These are phyloP conservation scores for Suillus fuscotomentosus DNA, from an alignment of 768 basidiomycete species.

Conservation along the genomic window DNA sequence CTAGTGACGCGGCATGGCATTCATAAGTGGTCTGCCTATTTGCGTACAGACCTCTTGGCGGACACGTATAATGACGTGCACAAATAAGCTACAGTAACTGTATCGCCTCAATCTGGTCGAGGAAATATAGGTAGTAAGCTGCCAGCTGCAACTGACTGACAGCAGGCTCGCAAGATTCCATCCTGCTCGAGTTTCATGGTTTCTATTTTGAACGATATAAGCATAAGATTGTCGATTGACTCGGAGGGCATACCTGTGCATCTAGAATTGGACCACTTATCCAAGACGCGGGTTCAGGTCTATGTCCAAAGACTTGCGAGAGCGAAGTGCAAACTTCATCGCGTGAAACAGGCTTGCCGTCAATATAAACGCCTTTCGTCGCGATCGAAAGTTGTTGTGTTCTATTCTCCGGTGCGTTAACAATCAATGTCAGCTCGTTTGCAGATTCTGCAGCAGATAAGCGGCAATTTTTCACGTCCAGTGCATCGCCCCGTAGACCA, in stretches of 20 bases:
- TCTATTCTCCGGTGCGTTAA: background rate
- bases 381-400: slow-evolving; percentile 1
- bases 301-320: slow-evolving; percentile 11
- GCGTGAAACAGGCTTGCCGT: slow-evolving; percentile 22
- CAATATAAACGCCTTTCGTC: slow-evolving; percentile 23
- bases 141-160: background rate
- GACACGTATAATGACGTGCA: background rate
- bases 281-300: background rate
- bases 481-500: slow-evolving; percentile 11
- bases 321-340: slow-evolving; percentile 16
- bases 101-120: background rate
- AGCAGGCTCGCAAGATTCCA: background rate
- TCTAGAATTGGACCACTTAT: slow-evolving; percentile 1
- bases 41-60: background rate
- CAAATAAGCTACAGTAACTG: background rate
- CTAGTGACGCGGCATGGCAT: background rate
- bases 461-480: slow-evolving; percentile 4
- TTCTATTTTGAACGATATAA: background rate
- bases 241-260: background rate
- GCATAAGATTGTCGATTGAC: background rate
- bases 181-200: background rate
- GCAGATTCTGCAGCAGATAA: slow-evolving; percentile 1
- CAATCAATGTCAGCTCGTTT: slow-evolving; percentile 4
- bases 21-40: background rate
- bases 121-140: background rate